Percentiles rank a stretch among this genome's conserved stretches.
Evolutionary conservation across 2,329 filamentous ascomycete genomes (phyloP).

Genomic region (Grosmannia penicillata): DNA sequence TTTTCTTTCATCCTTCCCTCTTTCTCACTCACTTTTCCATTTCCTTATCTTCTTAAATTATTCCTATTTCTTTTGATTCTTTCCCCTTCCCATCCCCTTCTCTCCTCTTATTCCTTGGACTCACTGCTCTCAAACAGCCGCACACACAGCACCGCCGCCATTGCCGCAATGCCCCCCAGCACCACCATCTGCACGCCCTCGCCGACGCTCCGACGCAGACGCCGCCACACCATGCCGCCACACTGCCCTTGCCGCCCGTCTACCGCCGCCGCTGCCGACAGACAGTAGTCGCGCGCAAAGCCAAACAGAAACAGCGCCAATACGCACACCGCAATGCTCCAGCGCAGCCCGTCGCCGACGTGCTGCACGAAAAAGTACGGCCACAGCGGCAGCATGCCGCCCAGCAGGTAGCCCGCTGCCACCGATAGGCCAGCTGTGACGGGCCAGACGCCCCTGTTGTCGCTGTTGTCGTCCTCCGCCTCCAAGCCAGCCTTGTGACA

Average conservation of each 20-base stretch:
- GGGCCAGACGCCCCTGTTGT: slow-evolving; percentile 9
- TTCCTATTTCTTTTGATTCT: too few species aligned
- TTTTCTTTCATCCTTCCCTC: too few species aligned
- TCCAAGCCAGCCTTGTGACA: background rate
- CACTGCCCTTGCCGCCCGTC: background rate
- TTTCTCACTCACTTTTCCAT: too few species aligned
- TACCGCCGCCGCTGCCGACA: slow-evolving; percentile 4
- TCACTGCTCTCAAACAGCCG: slow-evolving; percentile 14
- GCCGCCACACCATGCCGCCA: slow-evolving; percentile 9
- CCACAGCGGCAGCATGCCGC: slow-evolving; percentile 16
- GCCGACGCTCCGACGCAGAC: slow-evolving; percentile 12
- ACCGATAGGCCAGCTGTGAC: slow-evolving; percentile 14
- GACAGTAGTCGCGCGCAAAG: slow-evolving; percentile 13
- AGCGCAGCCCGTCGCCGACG: slow-evolving; percentile 16
- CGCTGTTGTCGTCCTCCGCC: background rate
- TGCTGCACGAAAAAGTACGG: slow-evolving; percentile 16
- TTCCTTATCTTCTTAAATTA: too few species aligned
- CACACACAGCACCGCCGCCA: slow-evolving; percentile 17
- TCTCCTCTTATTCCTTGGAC: too few species aligned
- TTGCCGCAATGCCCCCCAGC: slow-evolving; percentile 16
- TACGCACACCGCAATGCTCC: slow-evolving; percentile 18
- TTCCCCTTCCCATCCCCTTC: too few species aligned
- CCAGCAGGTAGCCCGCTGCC: slow-evolving; percentile 16
- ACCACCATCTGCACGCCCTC: slow-evolving; percentile 19
- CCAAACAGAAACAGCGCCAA: slow-evolving; percentile 17